Evolutionary conservation across 495 filamentous ascomycete species (phyloP), one percentile per base, ranked within the genome.

Genomic region (Penicillium lividum): DNA sequence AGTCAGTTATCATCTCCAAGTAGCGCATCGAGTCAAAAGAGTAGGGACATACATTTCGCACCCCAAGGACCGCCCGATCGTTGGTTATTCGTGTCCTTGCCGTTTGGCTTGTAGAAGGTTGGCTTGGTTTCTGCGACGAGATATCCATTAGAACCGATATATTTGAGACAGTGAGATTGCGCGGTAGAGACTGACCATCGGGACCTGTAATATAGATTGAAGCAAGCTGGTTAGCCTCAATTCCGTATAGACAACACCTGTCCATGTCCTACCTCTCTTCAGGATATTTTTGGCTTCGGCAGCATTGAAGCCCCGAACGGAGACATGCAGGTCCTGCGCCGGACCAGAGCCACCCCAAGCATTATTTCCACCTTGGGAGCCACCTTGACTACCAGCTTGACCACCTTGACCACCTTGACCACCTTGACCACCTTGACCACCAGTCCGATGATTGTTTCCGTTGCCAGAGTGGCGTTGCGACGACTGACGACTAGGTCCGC

Each of bases 221-320:
- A 4, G 18, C 11, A 7, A 3, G 33, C 53, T 30, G 43, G 54
- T 65, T 28, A 61, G 56, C 30, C 33, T 34, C 9, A 7, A 29
- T 53, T 3, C 25, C 16, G 43, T 22, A 33, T 31, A 36, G 11
- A 36, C 31, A 16, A 15, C 10, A 28, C 22, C 18, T 43, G 25
- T 53, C 28, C 38, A 13, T 16, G 25, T 11, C 62, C 33, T 71
- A 79, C 77, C 68, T 68, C 58, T 72, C 64, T 68, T 78, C 27
- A 82, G 64, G 47, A 70, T 63, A 40, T 60, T 70, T 58, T 75
- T 79, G n/a, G 68, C 68, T 58, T 81, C 79, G 6, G 64, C 58
- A 27, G 76, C 70, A 56, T 82, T 82, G 68, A 81, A 82, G 7
- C 72, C 75, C 43, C 71, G 68, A 29, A 79, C 77, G 38, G 78